Percentiles rank a stretch among this genome's conserved stretches.
phyloP scores from a whole-genome alignment of 305 asterid species.

The Solanum hybrid region DNA sequence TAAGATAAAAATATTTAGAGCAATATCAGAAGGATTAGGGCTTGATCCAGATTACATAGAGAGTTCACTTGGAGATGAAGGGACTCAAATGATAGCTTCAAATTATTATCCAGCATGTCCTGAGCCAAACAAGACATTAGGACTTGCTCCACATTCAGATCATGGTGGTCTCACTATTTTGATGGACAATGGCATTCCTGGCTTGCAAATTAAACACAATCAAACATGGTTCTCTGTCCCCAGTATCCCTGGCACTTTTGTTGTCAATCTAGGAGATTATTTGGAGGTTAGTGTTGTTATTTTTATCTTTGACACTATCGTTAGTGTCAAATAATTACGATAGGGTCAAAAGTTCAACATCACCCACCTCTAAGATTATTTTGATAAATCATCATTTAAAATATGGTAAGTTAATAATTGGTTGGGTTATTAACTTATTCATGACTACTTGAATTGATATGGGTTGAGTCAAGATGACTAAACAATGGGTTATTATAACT shows the following conservation, averaged over 20 bases:
- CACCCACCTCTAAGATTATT: too few species aligned
- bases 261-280: constrained; percentile 48
- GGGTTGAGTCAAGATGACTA: too few species aligned
- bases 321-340: neutral
- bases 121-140: constrained; percentile 50
- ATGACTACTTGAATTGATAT: too few species aligned
- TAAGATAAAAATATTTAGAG: constrained; percentile 24
- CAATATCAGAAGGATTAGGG: constrained; percentile 46
- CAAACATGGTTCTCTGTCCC: constrained; percentile 30
- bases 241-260: constrained; percentile 33
- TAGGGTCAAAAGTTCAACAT: too few species aligned
- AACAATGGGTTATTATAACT: too few species aligned
- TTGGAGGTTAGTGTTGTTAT: constrained; percentile 28
- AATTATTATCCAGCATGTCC: constrained; percentile 57
- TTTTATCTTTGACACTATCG: neutral
- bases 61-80: constrained; percentile 20
- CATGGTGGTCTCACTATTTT: constrained; percentile 49
- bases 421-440: neutral
- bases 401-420: too few species aligned
- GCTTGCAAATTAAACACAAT: constrained; percentile 41
- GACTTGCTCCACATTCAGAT: constrained; percentile 50
- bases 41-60: constrained; percentile 30
- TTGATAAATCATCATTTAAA: too few species aligned
- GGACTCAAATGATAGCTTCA: constrained; percentile 35
- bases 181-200: constrained; percentile 45